These are phyloP conservation scores for Neurospora sublineolata DNA, from an alignment of 495 filamentous ascomycete genomes.

Conservation along the genomic window DNA sequence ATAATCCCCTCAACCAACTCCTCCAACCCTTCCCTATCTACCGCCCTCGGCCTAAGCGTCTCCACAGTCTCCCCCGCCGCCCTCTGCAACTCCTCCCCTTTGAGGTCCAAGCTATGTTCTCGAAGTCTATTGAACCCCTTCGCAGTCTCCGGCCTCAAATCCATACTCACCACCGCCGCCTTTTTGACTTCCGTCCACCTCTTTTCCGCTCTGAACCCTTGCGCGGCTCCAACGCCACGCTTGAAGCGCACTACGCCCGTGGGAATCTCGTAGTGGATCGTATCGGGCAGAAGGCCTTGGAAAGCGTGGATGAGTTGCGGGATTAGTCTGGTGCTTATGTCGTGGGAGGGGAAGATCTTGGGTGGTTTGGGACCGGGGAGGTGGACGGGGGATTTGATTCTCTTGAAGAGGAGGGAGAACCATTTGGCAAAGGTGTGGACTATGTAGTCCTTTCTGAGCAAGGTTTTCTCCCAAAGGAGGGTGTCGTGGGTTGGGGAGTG, in stretches of 20 bases:
- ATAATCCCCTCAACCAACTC: background rate
- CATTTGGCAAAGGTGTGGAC: conserved; percentile 1
- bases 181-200: background rate
- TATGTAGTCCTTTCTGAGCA: background rate
- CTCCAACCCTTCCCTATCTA: background rate
- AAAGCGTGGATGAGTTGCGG: conserved; percentile 40
- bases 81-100: background rate
- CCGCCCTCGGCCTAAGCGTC: background rate
- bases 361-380: background rate
- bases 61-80: background rate
- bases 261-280: conserved; percentile 20
- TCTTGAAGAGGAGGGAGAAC: conserved; percentile 13
- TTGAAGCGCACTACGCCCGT: conserved; percentile 13
- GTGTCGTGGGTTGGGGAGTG: background rate
- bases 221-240: background rate
- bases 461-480: background rate
- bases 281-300: conserved; percentile 33
- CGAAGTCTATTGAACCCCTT: background rate
- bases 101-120: background rate
- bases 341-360: background rate
- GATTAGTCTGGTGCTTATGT: conserved; percentile 15
- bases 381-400: background rate
- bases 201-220: background rate
- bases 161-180: background rate
- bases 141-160: background rate